Evolutionary conservation across 495 filamentous ascomycete genomes (phyloP).

Genomic region (Recurvomyces mirabilis): DNA sequence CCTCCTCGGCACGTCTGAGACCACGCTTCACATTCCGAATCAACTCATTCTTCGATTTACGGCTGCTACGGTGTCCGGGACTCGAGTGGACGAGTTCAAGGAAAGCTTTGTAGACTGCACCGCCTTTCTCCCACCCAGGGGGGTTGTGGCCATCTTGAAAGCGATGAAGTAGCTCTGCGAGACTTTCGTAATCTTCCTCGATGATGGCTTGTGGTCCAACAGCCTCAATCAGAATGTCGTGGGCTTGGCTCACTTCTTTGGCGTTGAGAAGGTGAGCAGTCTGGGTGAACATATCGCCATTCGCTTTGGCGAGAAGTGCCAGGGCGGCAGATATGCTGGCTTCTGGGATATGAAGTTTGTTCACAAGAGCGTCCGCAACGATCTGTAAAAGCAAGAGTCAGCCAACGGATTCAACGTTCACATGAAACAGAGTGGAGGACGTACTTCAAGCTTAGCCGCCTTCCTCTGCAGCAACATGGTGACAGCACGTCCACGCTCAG

Average conservation of each 20-base stretch:
- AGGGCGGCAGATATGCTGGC: slow-evolving; percentile 80
- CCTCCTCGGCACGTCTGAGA: slow-evolving; percentile 49
- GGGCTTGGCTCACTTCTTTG: slow-evolving; percentile 65
- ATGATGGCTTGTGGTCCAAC: slow-evolving; percentile 75
- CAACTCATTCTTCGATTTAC: slow-evolving; percentile 25
- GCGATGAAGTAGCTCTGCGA: slow-evolving; percentile 51
- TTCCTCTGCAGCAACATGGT: slow-evolving; percentile 54
- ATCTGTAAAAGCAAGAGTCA: slow-evolving; percentile 34
- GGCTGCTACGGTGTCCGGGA: too few species aligned
- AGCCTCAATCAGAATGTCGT: slow-evolving; percentile 61
- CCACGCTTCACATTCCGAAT: slow-evolving; percentile 33
- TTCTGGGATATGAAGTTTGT: slow-evolving; percentile 54
- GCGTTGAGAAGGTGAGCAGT: slow-evolving; percentile 67
- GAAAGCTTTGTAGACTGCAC: slow-evolving; percentile 73
- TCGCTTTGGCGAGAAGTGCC: slow-evolving; percentile 65
- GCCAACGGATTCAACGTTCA: too few species aligned
- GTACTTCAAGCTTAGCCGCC: too few species aligned
- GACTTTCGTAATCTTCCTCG: slow-evolving; percentile 55
- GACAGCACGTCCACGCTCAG: slow-evolving; percentile 53
- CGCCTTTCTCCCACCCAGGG: slow-evolving; percentile 61
- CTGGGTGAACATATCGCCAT: slow-evolving; percentile 51
- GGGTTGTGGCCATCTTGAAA: slow-evolving; percentile 47
- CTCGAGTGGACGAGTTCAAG: slow-evolving; percentile 45
- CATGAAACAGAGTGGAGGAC: too few species aligned
- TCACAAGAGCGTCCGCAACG: slow-evolving; percentile 45